phyloP scores from a whole-genome alignment of 2,329 filamentous ascomycete species.

The Xylaria sp. region DNA sequence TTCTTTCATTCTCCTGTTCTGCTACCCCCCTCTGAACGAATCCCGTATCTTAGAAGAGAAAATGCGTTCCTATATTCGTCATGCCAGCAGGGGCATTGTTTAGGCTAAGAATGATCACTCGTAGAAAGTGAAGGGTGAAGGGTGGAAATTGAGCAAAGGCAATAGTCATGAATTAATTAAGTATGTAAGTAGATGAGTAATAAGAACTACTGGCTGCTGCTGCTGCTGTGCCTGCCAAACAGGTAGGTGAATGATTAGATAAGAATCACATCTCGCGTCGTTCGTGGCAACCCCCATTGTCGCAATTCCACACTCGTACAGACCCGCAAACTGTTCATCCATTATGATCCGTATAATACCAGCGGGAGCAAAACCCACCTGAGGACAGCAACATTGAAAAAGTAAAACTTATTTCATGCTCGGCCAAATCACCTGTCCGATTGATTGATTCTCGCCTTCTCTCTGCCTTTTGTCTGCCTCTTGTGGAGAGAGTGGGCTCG shows the following conservation, averaged over 20 bases:
- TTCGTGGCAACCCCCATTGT: conserved; percentile 4
- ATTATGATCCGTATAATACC: conserved; percentile 9
- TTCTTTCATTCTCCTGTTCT: no score
- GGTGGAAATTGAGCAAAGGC: neutral
- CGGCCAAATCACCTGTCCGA: neutral
- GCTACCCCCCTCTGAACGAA: no score
- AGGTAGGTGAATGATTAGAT: conserved; percentile 14
- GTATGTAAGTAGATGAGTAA: conserved; percentile 21
- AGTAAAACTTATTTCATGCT: conserved; percentile 8
- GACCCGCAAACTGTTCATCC: conserved; percentile 13
- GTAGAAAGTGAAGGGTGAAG: no score
- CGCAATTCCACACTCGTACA: neutral
- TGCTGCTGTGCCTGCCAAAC: conserved; percentile 5
- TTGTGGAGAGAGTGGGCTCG: neutral
- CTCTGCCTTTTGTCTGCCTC: neutral
- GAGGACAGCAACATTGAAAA: neutral
- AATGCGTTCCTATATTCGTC: no score
- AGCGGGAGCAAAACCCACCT: conserved; percentile 8
- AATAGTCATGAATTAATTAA: conserved; percentile 32
- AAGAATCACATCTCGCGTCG: conserved; percentile 23
- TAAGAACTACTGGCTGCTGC: conserved; percentile 17
- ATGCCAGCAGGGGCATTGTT: no score
- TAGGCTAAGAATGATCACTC: no score
- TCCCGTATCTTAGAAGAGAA: no score
- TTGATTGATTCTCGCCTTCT: neutral